phyloP scores from a whole-genome alignment of 164 flowering plant genomes.

The Aristolochia fimbriata region DNA sequence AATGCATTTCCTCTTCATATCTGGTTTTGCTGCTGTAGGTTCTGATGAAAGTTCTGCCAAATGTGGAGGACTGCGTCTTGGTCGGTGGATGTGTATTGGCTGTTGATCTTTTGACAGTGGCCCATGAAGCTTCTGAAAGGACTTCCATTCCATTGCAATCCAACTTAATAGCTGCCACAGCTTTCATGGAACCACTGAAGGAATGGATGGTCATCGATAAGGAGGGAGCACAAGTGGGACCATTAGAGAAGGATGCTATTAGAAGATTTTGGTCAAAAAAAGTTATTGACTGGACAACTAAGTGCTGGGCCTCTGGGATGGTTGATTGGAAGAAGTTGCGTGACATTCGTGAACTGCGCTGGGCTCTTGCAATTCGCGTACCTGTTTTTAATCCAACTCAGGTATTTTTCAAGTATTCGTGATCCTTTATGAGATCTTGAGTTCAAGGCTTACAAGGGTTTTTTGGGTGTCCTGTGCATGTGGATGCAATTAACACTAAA shows the following conservation, averaged over 20 bases:
- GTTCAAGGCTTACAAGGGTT: too few relatives aligned
- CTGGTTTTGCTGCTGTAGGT: slow-evolving; percentile 32
- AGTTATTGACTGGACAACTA: slow-evolving; percentile 82
- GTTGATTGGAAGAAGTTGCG: slow-evolving; percentile 87
- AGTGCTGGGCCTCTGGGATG: slow-evolving; percentile 96
- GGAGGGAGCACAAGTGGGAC: slow-evolving; percentile 84
- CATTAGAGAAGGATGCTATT: slow-evolving; percentile 90
- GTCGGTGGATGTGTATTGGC: slow-evolving; percentile 99
- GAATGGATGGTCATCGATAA: slow-evolving; percentile 88
- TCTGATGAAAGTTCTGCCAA: slow-evolving; percentile 78
- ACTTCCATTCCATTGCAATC: slow-evolving; percentile 96
- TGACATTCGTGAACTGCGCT: slow-evolving; percentile 95
- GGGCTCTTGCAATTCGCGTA: slow-evolving; percentile 83
- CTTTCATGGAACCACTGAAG: slow-evolving; percentile 96
- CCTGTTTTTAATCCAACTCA: slow-evolving; percentile 86
- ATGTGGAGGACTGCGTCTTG: slow-evolving; percentile 92
- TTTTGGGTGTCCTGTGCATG: too few relatives aligned
- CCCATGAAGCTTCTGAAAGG: slow-evolving; percentile 95
- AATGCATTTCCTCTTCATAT: too few relatives aligned
- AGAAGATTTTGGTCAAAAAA: slow-evolving; percentile 96
- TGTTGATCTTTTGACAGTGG: slow-evolving; percentile 85
- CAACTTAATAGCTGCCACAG: slow-evolving; percentile 90
- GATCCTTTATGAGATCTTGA: too few relatives aligned
- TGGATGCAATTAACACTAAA: background rate
- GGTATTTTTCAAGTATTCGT: slow-evolving; percentile 29